Evolutionary conservation across 1,284 basidiomycete genomes (phyloP).

Genomic region (Fereydounia khargensis): DNA sequence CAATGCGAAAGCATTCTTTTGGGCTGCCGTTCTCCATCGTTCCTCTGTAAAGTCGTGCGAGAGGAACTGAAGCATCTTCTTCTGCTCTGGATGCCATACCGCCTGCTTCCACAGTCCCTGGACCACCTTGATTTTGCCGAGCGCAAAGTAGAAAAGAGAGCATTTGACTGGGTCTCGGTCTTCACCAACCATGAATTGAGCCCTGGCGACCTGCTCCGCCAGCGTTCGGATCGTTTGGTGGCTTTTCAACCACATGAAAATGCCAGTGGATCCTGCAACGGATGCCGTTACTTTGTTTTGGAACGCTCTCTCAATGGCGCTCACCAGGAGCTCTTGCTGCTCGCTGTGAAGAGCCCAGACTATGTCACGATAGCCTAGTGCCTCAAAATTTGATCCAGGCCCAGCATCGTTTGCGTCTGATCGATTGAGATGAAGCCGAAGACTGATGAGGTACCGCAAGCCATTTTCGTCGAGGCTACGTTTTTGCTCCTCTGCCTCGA

Average conservation of each 20-base stretch:
- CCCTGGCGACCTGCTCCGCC: conserved; percentile 85
- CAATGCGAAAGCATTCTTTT: conserved; percentile 94
- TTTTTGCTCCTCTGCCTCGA: conserved; percentile 85
- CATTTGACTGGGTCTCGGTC: conserved; percentile 78
- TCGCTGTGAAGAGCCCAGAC: conserved; percentile 94
- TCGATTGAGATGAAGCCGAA: conserved; percentile 18
- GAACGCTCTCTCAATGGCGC: conserved; percentile 70
- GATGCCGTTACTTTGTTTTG: conserved; percentile 80
- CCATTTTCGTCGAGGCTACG: conserved; percentile 84
- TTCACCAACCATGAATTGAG: conserved; percentile 73
- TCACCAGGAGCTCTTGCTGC: conserved; percentile 77
- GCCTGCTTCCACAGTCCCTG: conserved; percentile 94
- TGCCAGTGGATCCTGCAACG: conserved; percentile 78
- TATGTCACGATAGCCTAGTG: conserved; percentile 84
- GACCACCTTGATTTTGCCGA: conserved; percentile 86
- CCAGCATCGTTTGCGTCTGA: not conserved
- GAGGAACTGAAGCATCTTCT: conserved; percentile 86
- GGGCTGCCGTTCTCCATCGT: conserved; percentile 86
- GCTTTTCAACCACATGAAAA: conserved; percentile 78
- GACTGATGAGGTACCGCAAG: conserved; percentile 58
- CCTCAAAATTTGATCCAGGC: conserved; percentile 40
- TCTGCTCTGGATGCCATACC: conserved; percentile 86
- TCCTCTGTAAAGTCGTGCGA: conserved; percentile 81
- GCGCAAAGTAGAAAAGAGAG: conserved; percentile 89
- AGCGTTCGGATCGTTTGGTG: conserved; percentile 66